Base-by-base conservation (phyloP, 164 flowering plant genomes). In the Umbilicus rupestris region DNA sequence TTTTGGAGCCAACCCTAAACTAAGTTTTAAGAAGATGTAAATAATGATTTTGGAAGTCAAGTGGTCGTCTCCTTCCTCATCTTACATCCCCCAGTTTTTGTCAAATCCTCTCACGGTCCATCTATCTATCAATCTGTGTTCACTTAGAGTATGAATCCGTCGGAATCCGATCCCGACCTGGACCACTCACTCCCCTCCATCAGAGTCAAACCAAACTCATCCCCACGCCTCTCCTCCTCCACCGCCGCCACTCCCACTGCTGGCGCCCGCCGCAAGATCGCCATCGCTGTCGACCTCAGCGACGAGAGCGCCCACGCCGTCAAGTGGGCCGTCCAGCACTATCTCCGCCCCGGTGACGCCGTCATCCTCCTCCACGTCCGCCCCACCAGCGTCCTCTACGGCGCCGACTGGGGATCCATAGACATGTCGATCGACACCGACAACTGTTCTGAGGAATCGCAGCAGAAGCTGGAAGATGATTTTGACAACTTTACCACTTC, bases 271-370 rank as follows among this genome's bases (percentile, higher is more conserved):
- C 83, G 94, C 37, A 77, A 70, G 68, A 78, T 86, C 75, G 94
- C 86, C 20, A 86, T 87, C 73, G 91, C 96, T 44, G 88, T 87
- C 22, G 94, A 87, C 73, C 84, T 90, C 12, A 80, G 86, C 78
- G 92, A 90, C 73, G 94, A 90, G 79, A 82, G 86, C 57, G 94
- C 92, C 52, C 78, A 71, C 75, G 92, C 94, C 52, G 94, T 90
- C 45, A 79, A 83, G 45, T 90, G 96, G 96, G 87, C 94, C 14
- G 92, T 90, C 17, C 83, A 84, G 63, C 80, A 87, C 80, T 90
- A 90, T 71, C 86, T 90, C 70, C 90, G 94, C 1, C 90, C 87
- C 3, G 90, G 89, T 1, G 94, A 90, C 76, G 72, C 83, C 49
- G 90, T 88, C 22, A 73, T 84, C 69, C 87, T 88, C 71, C 86